These are phyloP conservation scores for Plasmodium relictum DNA, from an alignment of 169 alveolate species.

Conservation along the genomic window DNA sequence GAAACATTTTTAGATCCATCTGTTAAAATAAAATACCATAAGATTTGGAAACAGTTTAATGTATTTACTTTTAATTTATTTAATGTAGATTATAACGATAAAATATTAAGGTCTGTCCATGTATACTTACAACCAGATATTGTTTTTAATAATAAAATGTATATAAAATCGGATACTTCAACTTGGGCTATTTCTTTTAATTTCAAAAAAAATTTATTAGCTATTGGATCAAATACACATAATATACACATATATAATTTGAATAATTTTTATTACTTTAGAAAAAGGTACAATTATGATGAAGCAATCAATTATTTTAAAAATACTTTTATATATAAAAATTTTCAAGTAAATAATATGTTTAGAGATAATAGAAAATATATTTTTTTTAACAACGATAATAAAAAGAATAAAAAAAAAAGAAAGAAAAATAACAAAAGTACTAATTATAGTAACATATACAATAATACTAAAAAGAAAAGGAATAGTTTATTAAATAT, in stretches of 20 bases:
- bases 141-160: slow-evolving; percentile 46
- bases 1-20: slow-evolving; percentile 53
- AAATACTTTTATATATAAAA: slow-evolving; percentile 25
- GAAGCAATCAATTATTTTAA: slow-evolving; percentile 55
- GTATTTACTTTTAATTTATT: slow-evolving; percentile 60
- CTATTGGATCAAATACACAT: slow-evolving; percentile 70
- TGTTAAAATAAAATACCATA: slow-evolving; percentile 42
- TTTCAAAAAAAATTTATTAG: slow-evolving; percentile 67
- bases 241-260: slow-evolving; percentile 70
- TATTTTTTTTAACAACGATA: slow-evolving; percentile 2
- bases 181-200: slow-evolving; percentile 78
- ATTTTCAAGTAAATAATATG: slow-evolving; percentile 22
- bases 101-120: slow-evolving; percentile 32
- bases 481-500: neutral
- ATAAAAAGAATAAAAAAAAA: neutral
- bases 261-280: slow-evolving; percentile 70
- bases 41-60: slow-evolving; percentile 45
- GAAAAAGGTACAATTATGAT: slow-evolving; percentile 71
- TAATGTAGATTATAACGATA: slow-evolving; percentile 48
- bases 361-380: slow-evolving; percentile 12
- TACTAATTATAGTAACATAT: neutral
- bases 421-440: neutral
- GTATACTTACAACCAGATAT: slow-evolving; percentile 71
- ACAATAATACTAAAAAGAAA: neutral
- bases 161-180: slow-evolving; percentile 38